Evolutionary conservation across 345 rosid species (phyloP), one percentile per base, ranked within the genome.

Genomic region (Eucalyptus tenuipes): DNA sequence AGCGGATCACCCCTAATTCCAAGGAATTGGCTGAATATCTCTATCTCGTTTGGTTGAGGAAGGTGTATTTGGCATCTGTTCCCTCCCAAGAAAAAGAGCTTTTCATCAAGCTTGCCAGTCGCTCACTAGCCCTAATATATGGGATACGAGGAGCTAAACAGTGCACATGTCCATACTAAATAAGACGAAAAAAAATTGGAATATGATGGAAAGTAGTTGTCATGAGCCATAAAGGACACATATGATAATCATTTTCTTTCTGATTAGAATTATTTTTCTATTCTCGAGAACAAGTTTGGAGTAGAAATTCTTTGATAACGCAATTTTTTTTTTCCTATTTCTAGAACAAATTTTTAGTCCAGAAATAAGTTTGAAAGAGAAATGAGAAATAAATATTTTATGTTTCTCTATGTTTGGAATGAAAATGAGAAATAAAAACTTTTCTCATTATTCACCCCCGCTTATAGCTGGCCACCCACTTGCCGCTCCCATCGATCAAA

Each of bases 311-410:
- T 52, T 18, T 52, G 24, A 52, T 18, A 52, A 52, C 0, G 9
- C 4, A 52, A 18, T 52, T 18, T 52, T 3, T 52, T 52, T 52
- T 3, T 52, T 18, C 18, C 2, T 18, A 52, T 52, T 52, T 52
- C 0, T 18, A 0, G 0, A 52, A 52, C 2, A 52, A 52, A 7
- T 18, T 52, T 52, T 3, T 52, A 3, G 4, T 52, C 2, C 0
- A 52, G 0, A 52, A 18, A 52, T 18, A 52, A 0, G 0, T 52
- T 52, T 52, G 10, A 52, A 52, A 18, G 1, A 52, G 0, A 52
- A 52, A 52, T 52, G 57, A 52, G 0, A 7, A 52, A 0, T 18
- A 3, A 18, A 52, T 52, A 52, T 52, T 52, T 52, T 18, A 2
- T 52, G 18, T 52, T 52, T 52, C 24, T 52, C 57, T 52, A 1